Evolutionary conservation across 2,329 filamentous ascomycete genomes (phyloP).

Genomic region (Calonectria multiphialidica): DNA sequence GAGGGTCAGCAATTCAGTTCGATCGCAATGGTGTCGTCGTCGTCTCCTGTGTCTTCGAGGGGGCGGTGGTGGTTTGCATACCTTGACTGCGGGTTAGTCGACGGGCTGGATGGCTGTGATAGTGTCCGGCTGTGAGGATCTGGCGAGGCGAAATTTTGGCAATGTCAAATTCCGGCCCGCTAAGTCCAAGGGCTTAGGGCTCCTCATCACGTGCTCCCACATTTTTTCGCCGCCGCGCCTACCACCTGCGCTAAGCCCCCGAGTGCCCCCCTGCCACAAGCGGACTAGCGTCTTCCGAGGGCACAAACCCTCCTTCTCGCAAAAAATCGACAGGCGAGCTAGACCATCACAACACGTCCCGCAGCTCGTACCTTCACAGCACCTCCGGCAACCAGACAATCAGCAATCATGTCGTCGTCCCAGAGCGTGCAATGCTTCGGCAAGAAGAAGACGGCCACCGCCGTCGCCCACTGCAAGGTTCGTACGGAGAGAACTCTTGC

Average conservation of each 20-base stretch:
- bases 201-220: slow-evolving; percentile 44
- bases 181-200: slow-evolving; percentile 51
- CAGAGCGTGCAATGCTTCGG: slow-evolving; percentile 98
- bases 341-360: slow-evolving; percentile 41
- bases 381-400: slow-evolving; percentile 44
- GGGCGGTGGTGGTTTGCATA: slow-evolving; percentile 42
- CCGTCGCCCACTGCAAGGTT: slow-evolving; percentile 95
- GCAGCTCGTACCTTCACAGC: slow-evolving; percentile 37
- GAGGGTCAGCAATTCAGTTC: slow-evolving; percentile 45
- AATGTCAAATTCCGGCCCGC: slow-evolving; percentile 44
- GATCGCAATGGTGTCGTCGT: slow-evolving; percentile 21
- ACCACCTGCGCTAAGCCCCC: slow-evolving; percentile 9
- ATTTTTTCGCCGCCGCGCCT: slow-evolving; percentile 25
- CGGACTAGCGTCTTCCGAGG: slow-evolving; percentile 45
- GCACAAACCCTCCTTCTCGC: slow-evolving; percentile 49
- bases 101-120: slow-evolving; percentile 50
- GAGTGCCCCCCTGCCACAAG: slow-evolving; percentile 32
- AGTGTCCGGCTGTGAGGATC: slow-evolving; percentile 51
- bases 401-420: slow-evolving; percentile 80
- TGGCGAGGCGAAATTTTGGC: slow-evolving; percentile 51
- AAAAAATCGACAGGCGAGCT: slow-evolving; percentile 39
- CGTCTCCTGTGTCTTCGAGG: neutral
- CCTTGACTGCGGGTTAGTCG: slow-evolving; percentile 57
- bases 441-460: slow-evolving; percentile 95
- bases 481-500: slow-evolving; percentile 45